Evolutionary conservation across 2,329 filamentous ascomycete genomes (phyloP), one percentile per base, ranked within the genome.

Genomic region (Parasarocladium wereldwijsianum): DNA sequence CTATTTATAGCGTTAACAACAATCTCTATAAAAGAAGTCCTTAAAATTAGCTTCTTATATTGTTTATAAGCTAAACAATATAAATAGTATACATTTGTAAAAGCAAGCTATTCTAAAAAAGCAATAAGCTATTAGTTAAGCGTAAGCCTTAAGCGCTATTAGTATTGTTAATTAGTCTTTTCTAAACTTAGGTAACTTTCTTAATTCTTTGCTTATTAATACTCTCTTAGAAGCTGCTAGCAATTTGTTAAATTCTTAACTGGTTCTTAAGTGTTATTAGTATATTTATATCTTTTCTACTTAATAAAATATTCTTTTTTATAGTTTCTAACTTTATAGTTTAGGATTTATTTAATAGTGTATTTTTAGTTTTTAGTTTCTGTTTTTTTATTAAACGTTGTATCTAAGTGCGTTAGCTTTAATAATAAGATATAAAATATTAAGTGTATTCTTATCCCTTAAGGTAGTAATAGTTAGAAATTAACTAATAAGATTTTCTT

Each of bases 361-460:
- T 20, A 20, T 19, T 25, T 25, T 10, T 25, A 8, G 7, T 10
- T 36, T 14, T 29, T 21, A 22, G 10, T 26, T 18, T 17, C 26
- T 34, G 15, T 33, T 3, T 31, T 25, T 23, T 16, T 35, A 34
- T 11, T 18, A 32, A 25, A 14, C 16, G 28, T 31, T 17, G 11
- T 12, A 20, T 34, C 29, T 10, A 29, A 3, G 26, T 14, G 14
- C 33, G 17, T 26, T 34, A 28, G 26, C 32, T 40, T 24, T 19
- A 40, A 17, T 21, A 40, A 18, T 22, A 16, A 37, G 11, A 42
- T 39, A 35, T 41, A 32, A 32, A 38, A 39, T 13, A 40, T 34
- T 26, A 23, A 21, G 21, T 40, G 18, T 11, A 37, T 24, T n/a
- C 26, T 33, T 25, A 37, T 17, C 4, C 15, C 34, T 0, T 6